These are phyloP conservation scores for Selaginella tamariscina DNA, from an alignment of 75 land plant genomes.

Conservation along the genomic window DNA sequence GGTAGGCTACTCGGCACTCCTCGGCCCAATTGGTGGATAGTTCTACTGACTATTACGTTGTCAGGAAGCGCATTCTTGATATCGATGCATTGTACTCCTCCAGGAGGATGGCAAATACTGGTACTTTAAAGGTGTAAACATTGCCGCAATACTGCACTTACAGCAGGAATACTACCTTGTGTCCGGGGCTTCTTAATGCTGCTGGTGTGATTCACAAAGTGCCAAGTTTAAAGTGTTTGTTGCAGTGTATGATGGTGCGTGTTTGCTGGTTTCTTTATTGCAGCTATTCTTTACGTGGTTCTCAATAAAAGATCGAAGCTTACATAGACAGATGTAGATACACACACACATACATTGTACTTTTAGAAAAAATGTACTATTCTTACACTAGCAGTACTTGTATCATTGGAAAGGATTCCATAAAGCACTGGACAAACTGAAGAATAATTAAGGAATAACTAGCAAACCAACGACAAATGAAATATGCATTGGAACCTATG, in stretches of 20 bases:
- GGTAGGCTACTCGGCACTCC: conserved; percentile 75
- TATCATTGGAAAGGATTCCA: no score
- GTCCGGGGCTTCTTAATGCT: conserved; percentile 60
- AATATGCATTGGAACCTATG: no score
- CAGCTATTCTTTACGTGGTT: conserved; percentile 49
- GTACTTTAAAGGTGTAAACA: conserved; percentile 53
- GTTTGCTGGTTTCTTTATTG: conserved; percentile 60
- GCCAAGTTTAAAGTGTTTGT: conserved; percentile 13
- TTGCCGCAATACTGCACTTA: conserved; percentile 46
- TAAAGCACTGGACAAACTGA: no score
- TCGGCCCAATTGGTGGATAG: conserved; percentile 84
- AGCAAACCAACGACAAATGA: no score
- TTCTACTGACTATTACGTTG: conserved; percentile 50
- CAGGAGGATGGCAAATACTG: conserved; percentile 44
- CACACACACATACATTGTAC: no score
- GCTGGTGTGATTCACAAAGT: conserved; percentile 33
- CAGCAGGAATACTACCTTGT: conserved; percentile 51
- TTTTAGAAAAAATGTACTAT: no score
- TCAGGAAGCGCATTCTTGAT: conserved; percentile 32
- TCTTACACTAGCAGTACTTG: no score
- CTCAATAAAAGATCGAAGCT: no score
- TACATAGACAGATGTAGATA: no score
- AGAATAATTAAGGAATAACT: no score
- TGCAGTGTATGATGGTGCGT: conserved; percentile 57
- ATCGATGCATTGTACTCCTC: conserved; percentile 42